Evolutionary conservation across 1,284 basidiomycete genomes (phyloP).

Genomic region (Earliella scabrosa): DNA sequence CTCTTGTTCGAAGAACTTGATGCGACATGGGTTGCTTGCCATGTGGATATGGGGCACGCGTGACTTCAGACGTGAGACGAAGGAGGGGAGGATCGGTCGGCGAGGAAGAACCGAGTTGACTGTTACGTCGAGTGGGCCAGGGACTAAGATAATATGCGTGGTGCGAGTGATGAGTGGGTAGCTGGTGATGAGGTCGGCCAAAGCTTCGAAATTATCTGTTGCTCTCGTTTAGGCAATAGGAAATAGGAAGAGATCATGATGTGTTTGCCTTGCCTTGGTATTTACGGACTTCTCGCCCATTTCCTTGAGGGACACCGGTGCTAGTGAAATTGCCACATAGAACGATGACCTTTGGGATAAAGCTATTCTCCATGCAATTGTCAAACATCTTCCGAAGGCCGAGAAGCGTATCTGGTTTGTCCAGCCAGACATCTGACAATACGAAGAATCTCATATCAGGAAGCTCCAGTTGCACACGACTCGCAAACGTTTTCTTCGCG

Average conservation of each 20-base stretch:
- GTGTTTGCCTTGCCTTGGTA: conserved; percentile 73
- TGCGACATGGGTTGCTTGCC: conserved; percentile 91
- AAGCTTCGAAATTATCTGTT: conserved; percentile 85
- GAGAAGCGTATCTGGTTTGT: conserved; percentile 81
- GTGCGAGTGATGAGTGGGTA: conserved; percentile 78
- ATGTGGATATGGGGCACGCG: conserved; percentile 83
- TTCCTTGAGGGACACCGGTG: conserved; percentile 78
- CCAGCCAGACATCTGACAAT: conserved; percentile 94
- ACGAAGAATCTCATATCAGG: conserved; percentile 90
- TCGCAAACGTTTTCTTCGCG: conserved; percentile 58
- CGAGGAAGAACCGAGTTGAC: conserved; percentile 81
- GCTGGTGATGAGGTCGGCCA: conserved; percentile 84
- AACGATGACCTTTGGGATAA: conserved; percentile 86
- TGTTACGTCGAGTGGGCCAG: conserved; percentile 91
- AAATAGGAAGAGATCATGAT: not conserved
- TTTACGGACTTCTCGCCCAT: conserved; percentile 74
- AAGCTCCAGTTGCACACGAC: conserved; percentile 67
- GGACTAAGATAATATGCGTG: conserved; percentile 94
- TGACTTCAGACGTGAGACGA: conserved; percentile 69
- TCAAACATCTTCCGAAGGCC: conserved; percentile 88
- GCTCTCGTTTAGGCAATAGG: too few species aligned
- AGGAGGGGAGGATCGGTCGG: conserved; percentile 74
- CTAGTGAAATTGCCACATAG: conserved; percentile 96
- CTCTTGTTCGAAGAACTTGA: conserved; percentile 96
- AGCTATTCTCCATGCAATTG: conserved; percentile 88